Conservation (phyloP, 2,329 filamentous ascomycete species). For the Hymenoscyphus scutula region DNA sequence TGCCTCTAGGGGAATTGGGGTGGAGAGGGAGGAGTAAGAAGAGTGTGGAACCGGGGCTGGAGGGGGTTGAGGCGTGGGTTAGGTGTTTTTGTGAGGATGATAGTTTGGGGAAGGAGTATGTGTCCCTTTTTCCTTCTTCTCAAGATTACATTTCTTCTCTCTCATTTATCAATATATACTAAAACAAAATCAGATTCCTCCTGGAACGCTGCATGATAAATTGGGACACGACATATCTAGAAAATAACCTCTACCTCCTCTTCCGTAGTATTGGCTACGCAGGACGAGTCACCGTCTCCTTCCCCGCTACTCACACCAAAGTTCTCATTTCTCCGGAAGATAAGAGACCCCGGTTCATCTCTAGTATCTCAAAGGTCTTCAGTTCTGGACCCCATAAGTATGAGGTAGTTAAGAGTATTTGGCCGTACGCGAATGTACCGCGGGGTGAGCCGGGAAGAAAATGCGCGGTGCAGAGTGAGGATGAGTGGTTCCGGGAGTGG, state of each 20-base stretch:
- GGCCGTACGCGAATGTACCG: conserved; percentile 53
- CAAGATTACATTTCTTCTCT: too few species aligned
- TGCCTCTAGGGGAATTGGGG: conserved; percentile 48
- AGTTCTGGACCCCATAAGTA: conserved; percentile 51
- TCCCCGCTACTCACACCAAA: conserved; percentile 49
- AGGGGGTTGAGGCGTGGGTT: conserved; percentile 27
- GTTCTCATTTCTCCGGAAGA: conserved; percentile 52
- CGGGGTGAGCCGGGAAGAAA: conserved; percentile 44
- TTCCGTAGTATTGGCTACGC: conserved; percentile 50
- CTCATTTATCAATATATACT: too few species aligned
- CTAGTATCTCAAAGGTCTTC: conserved; percentile 50
- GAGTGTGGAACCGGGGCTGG: conserved; percentile 16
- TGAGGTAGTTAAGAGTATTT: conserved; percentile 54
- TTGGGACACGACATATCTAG: conserved; percentile 53
- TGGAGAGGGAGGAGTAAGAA: conserved; percentile 41
- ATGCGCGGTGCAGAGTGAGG: conserved; percentile 54
- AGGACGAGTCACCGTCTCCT: conserved; percentile 48
- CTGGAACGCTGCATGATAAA: conserved; percentile 54
- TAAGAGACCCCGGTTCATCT: conserved; percentile 54
- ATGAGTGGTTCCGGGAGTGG: conserved; percentile 56
- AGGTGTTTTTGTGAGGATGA: conserved; percentile 29
- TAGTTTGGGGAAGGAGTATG: conserved; percentile 28
- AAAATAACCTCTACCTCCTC: conserved; percentile 52
- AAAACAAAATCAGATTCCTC: conserved; percentile 39
- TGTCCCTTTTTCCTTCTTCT: background rate